Base-by-base conservation (phyloP, 2,329 filamentous ascomycete species). In the Monosporascus sp. region DNA sequence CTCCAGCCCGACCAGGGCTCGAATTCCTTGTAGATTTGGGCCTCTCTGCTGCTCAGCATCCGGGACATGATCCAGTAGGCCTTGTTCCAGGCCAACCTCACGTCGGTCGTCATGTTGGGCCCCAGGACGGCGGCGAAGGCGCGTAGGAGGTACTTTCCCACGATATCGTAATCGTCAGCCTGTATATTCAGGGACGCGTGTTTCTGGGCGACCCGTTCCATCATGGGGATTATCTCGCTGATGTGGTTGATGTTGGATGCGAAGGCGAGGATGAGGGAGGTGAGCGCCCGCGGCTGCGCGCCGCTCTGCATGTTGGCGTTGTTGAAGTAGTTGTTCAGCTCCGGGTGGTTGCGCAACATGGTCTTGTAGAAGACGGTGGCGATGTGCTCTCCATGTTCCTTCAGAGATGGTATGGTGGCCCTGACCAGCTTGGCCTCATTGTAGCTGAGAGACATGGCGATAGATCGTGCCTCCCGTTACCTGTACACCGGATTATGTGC, bases 41-140 rank as follows among this genome's bases (percentile, higher is more conserved):
- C 73, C 66, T 90, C 88, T 49, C 82, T 78, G 20, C 74, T 77
- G 59, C 88, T 89, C 72, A 90, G 81, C 72, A 90, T 81, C 66
- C 85, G 79, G 25, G 88, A 87, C 24, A 91, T 79, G 61, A 89
- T 77, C 79, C 81, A 84, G 71, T 90, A 91, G 1, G 88, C 88
- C 49, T 82, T 81, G 6, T 71, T 78, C 88, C 88, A 91, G 8
- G 88, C 87, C 14, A 81, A 76, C 50, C 81, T 75, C 31, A 88
- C 77, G 20, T 85, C 80, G 0, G 78, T 72, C 1, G 86, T 90
- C 71, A 87, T 82, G 22, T 80, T 81, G 1, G 78, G 76, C 4
- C 87, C 87, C 1, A 91, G 78, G 0, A 90, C 81, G 44, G 82
- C 75, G 24, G 75, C 77, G 70, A 91, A 88, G 1, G 87, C 84